Evolutionary conservation across 2,329 filamentous ascomycete genomes (phyloP), one percentile per base, ranked within the genome.

Genomic region (Fusarium ambrosium): DNA sequence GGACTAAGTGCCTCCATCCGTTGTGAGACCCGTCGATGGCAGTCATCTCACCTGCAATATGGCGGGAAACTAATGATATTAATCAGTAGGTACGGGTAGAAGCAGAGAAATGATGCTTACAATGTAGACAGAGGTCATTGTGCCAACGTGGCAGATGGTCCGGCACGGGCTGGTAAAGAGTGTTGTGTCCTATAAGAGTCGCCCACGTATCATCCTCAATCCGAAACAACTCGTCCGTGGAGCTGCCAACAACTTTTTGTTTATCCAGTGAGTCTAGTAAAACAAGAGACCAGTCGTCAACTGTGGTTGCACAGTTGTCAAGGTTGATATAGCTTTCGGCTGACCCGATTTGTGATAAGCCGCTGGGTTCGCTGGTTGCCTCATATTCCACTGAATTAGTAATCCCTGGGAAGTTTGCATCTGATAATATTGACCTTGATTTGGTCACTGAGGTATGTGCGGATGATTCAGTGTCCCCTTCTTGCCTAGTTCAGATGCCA

Each of bases 1-100:
- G 75, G 1, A 78, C 63, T 2, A 77, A 56, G 36, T 71, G 65
- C 6, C 76, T 72, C 74, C 75, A 78, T 22, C 72, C 68, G 29
- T 78, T 78, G 55, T 77, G 69, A 16, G 41, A 34, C n/a, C 74
- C 76, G 18, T 78, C 76, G 22, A 78, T 48, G 10, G 73, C 73
- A 1, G 76, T 74, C 75, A 78, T 77, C 37, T 78, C 75, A 0
- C 55, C 59, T 4, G 76, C 73, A 22, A 78, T 78, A 22, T 72
- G 24, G 13, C 67, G 59, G 7, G 75, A 77, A 37, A 77, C 75
- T 77, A 32, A 27, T 27, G 24, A 27, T 7, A 27, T 27, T 27
- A 27, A 27, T 27, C 24, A 7, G n/a, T 13, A 36, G 16, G 11
- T 24, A 16, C 1, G 18, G 14, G 16, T 9, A n/a, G 13, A 8